These are phyloP conservation scores for Strobilomyces confusus DNA, from an alignment of 768 basidiomycete species.

Conservation along the genomic window DNA sequence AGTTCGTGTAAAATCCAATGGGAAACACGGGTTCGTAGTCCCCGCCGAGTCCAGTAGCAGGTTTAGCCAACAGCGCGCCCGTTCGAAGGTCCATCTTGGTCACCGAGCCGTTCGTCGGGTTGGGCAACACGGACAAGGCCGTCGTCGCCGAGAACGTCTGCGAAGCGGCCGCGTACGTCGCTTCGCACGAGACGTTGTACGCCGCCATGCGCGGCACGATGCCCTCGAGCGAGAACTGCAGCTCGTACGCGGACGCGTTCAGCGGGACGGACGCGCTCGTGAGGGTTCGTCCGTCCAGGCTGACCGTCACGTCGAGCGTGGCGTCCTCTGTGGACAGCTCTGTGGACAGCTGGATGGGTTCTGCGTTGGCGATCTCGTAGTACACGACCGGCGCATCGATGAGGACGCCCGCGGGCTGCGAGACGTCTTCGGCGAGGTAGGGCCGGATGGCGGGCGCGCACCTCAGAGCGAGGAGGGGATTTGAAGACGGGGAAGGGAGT, in stretches of 20 bases:
- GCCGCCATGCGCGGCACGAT: conserved; percentile 39
- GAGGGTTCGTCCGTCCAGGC: not conserved
- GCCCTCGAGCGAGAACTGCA: conserved; percentile 46
- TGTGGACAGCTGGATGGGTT: conserved; percentile 37
- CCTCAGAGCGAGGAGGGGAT: conserved; percentile 51
- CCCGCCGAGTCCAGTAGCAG: conserved; percentile 46
- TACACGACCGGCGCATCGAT: conserved; percentile 51
- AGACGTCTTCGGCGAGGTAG: conserved; percentile 52
- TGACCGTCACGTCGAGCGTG: conserved; percentile 39
- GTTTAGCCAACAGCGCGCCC: conserved; percentile 50
- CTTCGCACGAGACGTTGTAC: conserved; percentile 30
- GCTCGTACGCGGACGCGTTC: conserved; percentile 46
- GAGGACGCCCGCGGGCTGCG: conserved; percentile 42
- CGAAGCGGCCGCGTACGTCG: conserved; percentile 28
- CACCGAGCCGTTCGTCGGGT: conserved; percentile 49
- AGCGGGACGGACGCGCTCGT: conserved; percentile 41
- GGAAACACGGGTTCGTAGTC: conserved; percentile 49
- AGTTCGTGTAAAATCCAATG: conserved; percentile 42
- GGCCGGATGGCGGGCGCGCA: conserved; percentile 58
- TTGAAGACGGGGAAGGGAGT: conserved; percentile 32
- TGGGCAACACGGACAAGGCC: conserved; percentile 46
- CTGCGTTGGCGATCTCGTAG: conserved; percentile 44
- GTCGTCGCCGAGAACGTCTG: conserved; percentile 46
- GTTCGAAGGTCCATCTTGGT: conserved; percentile 62
- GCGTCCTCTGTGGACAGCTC: conserved; percentile 5